Evolutionary conservation across 2,329 filamentous ascomycete genomes (phyloP).

Genomic region (Blastomyces silverae): DNA sequence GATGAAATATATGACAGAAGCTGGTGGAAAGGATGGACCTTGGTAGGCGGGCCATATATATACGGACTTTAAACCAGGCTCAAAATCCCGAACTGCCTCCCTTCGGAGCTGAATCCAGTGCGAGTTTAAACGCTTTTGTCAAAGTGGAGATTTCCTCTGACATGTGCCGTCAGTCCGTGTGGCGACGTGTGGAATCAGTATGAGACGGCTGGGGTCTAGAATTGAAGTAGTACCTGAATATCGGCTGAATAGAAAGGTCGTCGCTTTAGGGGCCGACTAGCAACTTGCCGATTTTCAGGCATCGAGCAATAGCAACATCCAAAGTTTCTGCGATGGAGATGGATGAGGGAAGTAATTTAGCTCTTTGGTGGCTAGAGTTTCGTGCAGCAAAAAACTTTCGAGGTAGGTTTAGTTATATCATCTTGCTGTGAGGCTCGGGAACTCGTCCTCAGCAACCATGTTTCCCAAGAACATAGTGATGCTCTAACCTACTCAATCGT

Average conservation of each 20-base stretch:
- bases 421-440: background rate
- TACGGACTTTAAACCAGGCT: background rate
- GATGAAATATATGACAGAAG: slow-evolving; percentile 6
- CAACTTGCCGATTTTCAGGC: background rate
- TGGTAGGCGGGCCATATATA: background rate
- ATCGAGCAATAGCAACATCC: background rate
- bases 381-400: background rate
- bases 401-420: background rate
- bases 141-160: background rate
- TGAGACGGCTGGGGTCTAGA: background rate
- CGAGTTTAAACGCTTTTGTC: background rate
- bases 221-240: background rate
- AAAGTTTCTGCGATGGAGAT: background rate
- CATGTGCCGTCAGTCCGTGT: background rate
- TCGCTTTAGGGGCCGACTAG: background rate
- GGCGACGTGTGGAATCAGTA: background rate
- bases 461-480: background rate
- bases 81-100: background rate
- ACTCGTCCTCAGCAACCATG: background rate
- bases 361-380: background rate
- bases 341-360: background rate
- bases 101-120: background rate
- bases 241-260: background rate
- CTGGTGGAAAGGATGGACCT: background rate
- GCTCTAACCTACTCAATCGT: background rate